Evolutionary conservation across 2,329 filamentous ascomycete genomes (phyloP), one percentile per base, ranked within the genome.

Genomic region (Penicillium sp.): DNA sequence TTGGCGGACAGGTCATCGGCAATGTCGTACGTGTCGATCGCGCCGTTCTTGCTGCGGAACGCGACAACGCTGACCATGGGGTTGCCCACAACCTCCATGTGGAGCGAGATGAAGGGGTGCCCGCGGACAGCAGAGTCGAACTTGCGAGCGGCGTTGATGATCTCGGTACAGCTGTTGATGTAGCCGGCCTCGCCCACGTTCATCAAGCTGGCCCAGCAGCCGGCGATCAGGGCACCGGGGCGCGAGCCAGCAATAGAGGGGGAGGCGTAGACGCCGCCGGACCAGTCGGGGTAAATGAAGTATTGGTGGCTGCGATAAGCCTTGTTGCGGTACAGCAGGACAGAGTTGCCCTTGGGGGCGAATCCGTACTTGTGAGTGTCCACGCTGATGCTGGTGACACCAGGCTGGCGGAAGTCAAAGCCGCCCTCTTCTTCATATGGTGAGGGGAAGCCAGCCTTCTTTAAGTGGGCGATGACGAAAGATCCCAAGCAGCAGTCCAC

Each of bases 341-440:
- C 95, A 54, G 90, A 95, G 83, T 96, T 99, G 67, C 95, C 95
- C 81, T 99, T 99, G 55, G 95, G 95, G 1, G 95, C 95, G 73
- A 99, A 99, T 39, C 95, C 95, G 75, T 99, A 99, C 77, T 99
- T 99, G 84, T 99, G 95, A 2, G 95, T 99, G 75, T 99, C 95
- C 76, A 93, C 96, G 67, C 88, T 92, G 76, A 99, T 98, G 76
- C 90, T 94, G 3, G 94, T 97, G 39, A 99, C 95, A 69, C 95
- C 95, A 67, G 91, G 92, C 60, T 96, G 87, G 57, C 90, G 88
- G 85, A 99, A 99, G 76, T 99, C 95, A 73, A 98, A 98, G 5
- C 87, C 88, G 67, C 90, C 87, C 22, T 90, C 85, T 63, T 96
- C 91, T 54, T 79, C 78, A 56, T 79, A 81, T 1, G 79, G 79